Base-by-base conservation (phyloP, 306 rosid genomes). In the Parietaria judaica region DNA sequence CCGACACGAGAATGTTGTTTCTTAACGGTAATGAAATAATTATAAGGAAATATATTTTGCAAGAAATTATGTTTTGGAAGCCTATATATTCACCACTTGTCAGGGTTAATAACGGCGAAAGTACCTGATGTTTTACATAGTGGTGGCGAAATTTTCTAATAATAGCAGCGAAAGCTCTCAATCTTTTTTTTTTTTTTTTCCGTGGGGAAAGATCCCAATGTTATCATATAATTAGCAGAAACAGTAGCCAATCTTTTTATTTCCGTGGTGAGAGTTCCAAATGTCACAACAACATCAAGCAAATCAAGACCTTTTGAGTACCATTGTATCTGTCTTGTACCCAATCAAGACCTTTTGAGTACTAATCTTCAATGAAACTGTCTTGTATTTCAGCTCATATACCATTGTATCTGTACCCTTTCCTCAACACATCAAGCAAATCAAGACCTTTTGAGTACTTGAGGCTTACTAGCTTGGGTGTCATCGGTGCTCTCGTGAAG, bases 401-500 rank as follows among this genome's bases (percentile, higher is more conserved):
- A 62, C 86, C 88, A 7, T 68, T 84, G 37, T 90, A 90, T 81
- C 68, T 90, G 57, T 83, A 90, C 72, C 97, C 97, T 66, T 83
- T 87, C 68, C 95, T 90, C 14, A 83, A 79, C 68, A 83, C 95
- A 41, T 84, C 90, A 45, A 75, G 82, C 80, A 83, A 78, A 84
- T 80, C 87, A 43, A 70, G 83, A 68, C 94, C 88, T 5, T 90
- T 82, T 45, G 97, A 90, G 75, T 77, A 75, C 79, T 76, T 90
- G 81, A 84, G 97, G 72, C 85, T 90, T 39, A 83, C 94, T 55
- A 84, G 90, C 76, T 82, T 90, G 55, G 97, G 97, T 66, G 94
- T 90, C 71, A 84, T 90, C 63, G 94, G 87, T 56, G 98, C 98
- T 41, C 59, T 86, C 66, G 97, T 82, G 81, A 86, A 90, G 95